Evolutionary conservation across 2,329 filamentous ascomycete species (phyloP).

Genomic region (Cladosporium sp.): DNA sequence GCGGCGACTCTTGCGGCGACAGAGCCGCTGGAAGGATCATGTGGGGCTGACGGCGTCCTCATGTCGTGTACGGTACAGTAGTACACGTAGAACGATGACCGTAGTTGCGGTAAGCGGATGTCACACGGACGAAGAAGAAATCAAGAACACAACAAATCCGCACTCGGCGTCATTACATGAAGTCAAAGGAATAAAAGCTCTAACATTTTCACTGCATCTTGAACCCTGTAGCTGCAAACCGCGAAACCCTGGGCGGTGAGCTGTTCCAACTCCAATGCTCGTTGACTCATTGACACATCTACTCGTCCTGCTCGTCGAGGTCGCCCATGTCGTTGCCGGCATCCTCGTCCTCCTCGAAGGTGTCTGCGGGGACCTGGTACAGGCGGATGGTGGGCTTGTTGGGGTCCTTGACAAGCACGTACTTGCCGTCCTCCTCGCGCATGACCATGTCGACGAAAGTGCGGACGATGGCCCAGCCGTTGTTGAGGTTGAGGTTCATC

Average conservation of each 20-base stretch:
- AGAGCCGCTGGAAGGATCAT: no score
- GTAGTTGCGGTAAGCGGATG: no score
- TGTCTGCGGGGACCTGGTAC: conserved; percentile 82
- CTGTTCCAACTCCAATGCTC: conserved; percentile 11
- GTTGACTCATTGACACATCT: conserved; percentile 22
- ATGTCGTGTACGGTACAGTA: no score
- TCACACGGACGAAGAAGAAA: no score
- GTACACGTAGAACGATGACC: no score
- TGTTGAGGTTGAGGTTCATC: conserved; percentile 96
- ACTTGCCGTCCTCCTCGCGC: conserved; percentile 67
- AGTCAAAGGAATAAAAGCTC: conserved; percentile 7
- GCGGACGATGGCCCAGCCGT: conserved; percentile 98
- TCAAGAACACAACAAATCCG: no score
- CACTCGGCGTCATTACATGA: neutral
- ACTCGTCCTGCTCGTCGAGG: conserved; percentile 54
- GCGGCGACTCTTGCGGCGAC: no score
- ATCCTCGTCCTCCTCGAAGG: conserved; percentile 86
- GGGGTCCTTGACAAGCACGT: conserved; percentile 78
- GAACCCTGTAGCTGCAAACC: conserved; percentile 8
- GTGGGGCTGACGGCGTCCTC: no score
- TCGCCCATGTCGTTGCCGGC: conserved; percentile 65
- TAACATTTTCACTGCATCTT: conserved; percentile 11
- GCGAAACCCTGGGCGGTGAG: conserved; percentile 3
- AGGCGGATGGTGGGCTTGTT: conserved; percentile 94
- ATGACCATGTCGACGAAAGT: conserved; percentile 95